Base-by-base conservation (phyloP, 2,329 filamentous ascomycete genomes). In the Graphilbum fragrans region DNA sequence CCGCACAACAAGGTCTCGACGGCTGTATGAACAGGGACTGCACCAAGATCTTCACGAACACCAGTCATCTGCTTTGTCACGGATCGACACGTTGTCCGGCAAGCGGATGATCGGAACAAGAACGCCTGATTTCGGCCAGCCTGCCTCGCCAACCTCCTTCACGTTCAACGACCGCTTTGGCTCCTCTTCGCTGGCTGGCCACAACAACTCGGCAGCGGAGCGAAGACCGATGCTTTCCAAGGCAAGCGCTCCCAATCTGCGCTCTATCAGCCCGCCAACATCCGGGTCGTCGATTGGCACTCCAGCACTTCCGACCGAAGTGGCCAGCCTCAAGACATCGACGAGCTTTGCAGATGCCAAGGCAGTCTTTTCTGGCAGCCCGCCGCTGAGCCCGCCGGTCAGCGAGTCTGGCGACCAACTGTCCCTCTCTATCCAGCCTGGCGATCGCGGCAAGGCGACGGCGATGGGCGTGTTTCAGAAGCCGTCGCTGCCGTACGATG, bases 21-120 rank as follows among this genome's bases (percentile, higher is more conserved):
- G 86, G 35, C 66, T 94, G 1, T 95, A 94, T 53, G 88, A 93
- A 47, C 84, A 86, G 48, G 82, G 82, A 1, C 65, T 93, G 16
- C 82, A 80, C 38, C 81, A 88, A 52, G 80, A 92, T 47, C 69
- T 85, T 12, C 80, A 88, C 38, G 85, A 88, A 42, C 82, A 92
- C 49, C 86, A 90, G 53, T 72, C 74, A 3, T 84, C 83, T 3
- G 77, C 84, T 0, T 60, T 92, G 48, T 80, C 77, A n/a, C 74
- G 86, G 33, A 72, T 94, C 34, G 88, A 94, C 52, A 87, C 79
- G 1, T 64, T 94, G 39, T 78, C 78, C 21, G 75, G 80, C 44
- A 78, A 81, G 48, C 70, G 76, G 16, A 66, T 66, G 14, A 53
- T 66, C 20, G 57, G 69, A 22, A 60, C 64, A 18, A 61, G 70